Evolutionary conservation across 257 asterid genomes (phyloP).

Genomic region (Ajuga chamaepitys): DNA sequence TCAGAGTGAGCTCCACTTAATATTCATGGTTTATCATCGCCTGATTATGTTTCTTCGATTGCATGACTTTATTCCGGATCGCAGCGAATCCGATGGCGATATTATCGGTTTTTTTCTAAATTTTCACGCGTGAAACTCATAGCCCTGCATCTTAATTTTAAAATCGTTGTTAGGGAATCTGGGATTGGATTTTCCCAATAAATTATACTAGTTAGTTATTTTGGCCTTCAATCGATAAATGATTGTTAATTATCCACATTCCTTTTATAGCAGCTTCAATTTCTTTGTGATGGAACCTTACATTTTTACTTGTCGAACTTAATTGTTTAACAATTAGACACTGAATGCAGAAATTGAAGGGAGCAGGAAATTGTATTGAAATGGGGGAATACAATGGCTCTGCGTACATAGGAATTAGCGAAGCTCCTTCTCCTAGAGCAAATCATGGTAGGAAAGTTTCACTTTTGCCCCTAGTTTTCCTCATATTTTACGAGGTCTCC

Average conservation of each 20-base stretch:
- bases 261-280: not conserved
- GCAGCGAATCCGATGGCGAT: no score
- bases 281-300: not conserved
- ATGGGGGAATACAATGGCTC: constrained; percentile 33
- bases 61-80: constrained; percentile 10
- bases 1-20: constrained; percentile 1
- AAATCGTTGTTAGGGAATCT: not conserved
- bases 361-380: constrained; percentile 17
- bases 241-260: not conserved
- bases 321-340: constrained; percentile 4
- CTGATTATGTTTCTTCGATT: not conserved
- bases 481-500: constrained; percentile 50
- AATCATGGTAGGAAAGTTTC: constrained; percentile 32
- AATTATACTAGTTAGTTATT: not conserved
- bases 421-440: constrained; percentile 24
- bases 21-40: not conserved
- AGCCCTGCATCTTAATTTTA: not conserved
- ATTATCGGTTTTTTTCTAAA: not conserved
- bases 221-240: not conserved
- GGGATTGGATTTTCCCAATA: not conserved
- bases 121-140: not conserved
- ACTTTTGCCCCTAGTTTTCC: constrained; percentile 38
- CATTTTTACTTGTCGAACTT: not conserved
- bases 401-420: constrained; percentile 29
- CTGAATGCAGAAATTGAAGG: constrained; percentile 38